phyloP scores from a whole-genome alignment of 192 early-diverging fungal species.

The Dissophora globulifera region DNA sequence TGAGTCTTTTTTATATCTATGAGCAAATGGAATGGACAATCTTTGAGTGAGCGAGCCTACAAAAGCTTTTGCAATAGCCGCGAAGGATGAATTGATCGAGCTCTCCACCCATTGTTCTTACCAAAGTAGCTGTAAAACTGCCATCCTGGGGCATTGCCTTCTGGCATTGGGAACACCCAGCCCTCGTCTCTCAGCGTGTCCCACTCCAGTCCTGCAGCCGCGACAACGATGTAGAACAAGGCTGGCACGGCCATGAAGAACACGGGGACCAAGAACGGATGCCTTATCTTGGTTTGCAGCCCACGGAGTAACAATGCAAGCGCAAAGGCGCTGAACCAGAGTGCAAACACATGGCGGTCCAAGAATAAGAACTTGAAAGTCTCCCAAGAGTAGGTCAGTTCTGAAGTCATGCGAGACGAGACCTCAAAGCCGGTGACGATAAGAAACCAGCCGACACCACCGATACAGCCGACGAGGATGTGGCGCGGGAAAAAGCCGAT shows the following conservation, averaged over 20 bases:
- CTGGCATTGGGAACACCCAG: slow-evolving; percentile 86
- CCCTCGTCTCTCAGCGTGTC: slow-evolving; percentile 72
- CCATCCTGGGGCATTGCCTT: slow-evolving; percentile 81
- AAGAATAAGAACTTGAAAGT: slow-evolving; percentile 73
- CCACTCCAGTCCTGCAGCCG: slow-evolving; percentile 66
- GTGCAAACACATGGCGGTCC: slow-evolving; percentile 65
- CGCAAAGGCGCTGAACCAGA: slow-evolving; percentile 82
- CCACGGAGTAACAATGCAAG: slow-evolving; percentile 77
- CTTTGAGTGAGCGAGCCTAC: too few relatives aligned
- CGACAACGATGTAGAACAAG: slow-evolving; percentile 76
- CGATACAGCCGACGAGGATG: slow-evolving; percentile 95
- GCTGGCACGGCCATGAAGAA: slow-evolving; percentile 88
- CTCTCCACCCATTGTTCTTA: too few relatives aligned
- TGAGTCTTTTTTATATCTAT: slow-evolving; percentile 71
- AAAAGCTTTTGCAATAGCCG: too few relatives aligned
- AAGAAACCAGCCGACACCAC: slow-evolving; percentile 94
- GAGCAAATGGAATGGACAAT: too few relatives aligned
- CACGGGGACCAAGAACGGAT: slow-evolving; percentile 85
- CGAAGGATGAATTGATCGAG: too few relatives aligned
- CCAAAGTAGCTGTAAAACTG: slow-evolving; percentile 85
- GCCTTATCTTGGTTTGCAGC: slow-evolving; percentile 70
- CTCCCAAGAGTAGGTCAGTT: slow-evolving; percentile 60
- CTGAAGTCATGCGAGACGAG: slow-evolving; percentile 41
- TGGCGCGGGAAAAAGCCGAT: slow-evolving; percentile 90
- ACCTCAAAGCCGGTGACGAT: slow-evolving; percentile 93